Base-by-base conservation (phyloP, 2,329 filamentous ascomycete species). In the Emericellopsis cladophorae region DNA sequence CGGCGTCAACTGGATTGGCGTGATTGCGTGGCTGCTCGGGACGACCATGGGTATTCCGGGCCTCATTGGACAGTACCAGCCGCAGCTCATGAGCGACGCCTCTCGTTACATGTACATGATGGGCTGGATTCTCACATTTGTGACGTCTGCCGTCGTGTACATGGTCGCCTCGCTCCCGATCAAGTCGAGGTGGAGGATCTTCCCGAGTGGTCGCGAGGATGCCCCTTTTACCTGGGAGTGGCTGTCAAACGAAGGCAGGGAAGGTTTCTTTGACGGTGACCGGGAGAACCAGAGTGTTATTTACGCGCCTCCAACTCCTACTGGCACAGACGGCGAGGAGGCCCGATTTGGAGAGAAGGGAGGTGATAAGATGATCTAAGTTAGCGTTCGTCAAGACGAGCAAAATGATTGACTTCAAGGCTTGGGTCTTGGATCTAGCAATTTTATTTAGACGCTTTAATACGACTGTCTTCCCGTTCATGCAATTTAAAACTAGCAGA, bases 201-300 rank as follows among this genome's bases (percentile, higher is more conserved):
- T 50, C 18, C 54, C 54, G 0, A n/a, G 38, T 2, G 51, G 49
- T 10, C 42, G 18, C 7, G 51, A 52, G 37, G 34, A 33, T 5
- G 34, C 45, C 21, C 45, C 45, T 11, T 26, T 36, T 9, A 43
- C 43, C 22, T 46, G 40, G 41, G 51, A 54, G 38, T 53, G 46
- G 49, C 42, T 54, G 15, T 48, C 51, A 2, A 51, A 49, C 9
- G 48, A 51, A 14, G 50, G 51, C 0, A 47, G 49, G 0, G 49
- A 53, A 3, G 51, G 51, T 0, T 54, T 54, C 42, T 52, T 46
- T 21, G 49, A 51, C n/a, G 48, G 44, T 1, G 50, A 53, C 31
- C 42, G 74, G 3, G 53, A 77, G 2, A 62, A 6, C 2, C 38
- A 40, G 8, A 23, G 2, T 33, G 26, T 29, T 3, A 22, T 40